phyloP scores from a whole-genome alignment of 257 asterid species.

The Rauvolfia tetraphylla region DNA sequence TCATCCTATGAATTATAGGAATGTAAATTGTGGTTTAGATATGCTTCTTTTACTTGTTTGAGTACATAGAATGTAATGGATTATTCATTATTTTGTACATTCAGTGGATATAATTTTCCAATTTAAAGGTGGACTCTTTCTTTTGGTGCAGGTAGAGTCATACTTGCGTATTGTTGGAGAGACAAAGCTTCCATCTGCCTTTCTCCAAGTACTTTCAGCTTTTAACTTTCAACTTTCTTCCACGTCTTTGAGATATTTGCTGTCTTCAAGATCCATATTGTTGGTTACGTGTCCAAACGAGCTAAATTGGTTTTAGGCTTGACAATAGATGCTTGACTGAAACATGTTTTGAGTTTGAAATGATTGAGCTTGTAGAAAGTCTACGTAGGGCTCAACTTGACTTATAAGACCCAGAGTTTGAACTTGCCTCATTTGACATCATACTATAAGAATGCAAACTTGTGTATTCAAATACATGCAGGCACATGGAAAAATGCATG shows the following conservation, averaged over 20 bases:
- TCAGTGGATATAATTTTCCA: constrained; percentile 15
- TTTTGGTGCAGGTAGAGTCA: constrained; percentile 82
- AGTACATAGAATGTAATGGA: background rate
- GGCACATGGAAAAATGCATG: background rate
- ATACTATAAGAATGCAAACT: background rate
- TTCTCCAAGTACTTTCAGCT: constrained; percentile 61
- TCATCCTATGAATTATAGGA: background rate
- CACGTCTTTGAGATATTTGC: background rate
- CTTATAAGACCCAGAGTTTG: background rate
- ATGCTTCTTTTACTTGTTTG: background rate
- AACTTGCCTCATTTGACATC: background rate
- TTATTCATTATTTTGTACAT: background rate
- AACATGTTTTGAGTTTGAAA: background rate
- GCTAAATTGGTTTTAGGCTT: background rate
- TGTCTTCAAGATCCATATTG: background rate
- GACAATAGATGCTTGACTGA: background rate
- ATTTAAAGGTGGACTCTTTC: constrained; percentile 11
- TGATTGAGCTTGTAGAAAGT: background rate
- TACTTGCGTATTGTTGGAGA: constrained; percentile 83
- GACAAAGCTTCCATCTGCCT: constrained; percentile 91
- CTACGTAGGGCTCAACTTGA: background rate
- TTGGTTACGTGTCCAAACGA: too few species aligned
- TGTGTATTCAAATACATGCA: background rate
- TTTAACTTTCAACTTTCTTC: background rate
- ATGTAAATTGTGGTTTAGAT: background rate